phyloP scores from a whole-genome alignment of 768 basidiomycete species.

The Termitomyces heimii region DNA sequence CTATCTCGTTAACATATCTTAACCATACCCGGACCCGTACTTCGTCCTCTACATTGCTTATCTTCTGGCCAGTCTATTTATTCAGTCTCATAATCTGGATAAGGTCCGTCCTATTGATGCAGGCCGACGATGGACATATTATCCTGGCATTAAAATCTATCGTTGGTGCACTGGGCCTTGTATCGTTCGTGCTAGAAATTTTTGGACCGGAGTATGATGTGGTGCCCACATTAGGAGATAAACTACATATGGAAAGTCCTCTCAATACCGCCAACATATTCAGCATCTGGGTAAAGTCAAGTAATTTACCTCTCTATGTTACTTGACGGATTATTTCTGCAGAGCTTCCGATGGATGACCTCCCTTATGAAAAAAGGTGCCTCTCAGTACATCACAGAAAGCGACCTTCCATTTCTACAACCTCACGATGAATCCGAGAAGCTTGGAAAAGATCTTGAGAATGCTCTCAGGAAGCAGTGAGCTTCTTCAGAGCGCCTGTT shows the following conservation, averaged over 20 bases:
- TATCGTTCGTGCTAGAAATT: constrained; percentile 62
- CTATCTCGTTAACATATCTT: constrained; percentile 47
- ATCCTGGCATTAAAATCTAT: constrained; percentile 40
- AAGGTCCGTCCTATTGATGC: constrained; percentile 42
- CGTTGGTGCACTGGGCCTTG: constrained; percentile 37
- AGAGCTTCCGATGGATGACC: constrained; percentile 86
- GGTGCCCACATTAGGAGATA: constrained; percentile 20
- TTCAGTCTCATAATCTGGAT: constrained; percentile 46
- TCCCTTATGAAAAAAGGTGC: constrained; percentile 68
- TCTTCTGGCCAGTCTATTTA: constrained; percentile 79
- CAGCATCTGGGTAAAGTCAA: constrained; percentile 56
- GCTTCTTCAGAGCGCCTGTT: constrained; percentile 16
- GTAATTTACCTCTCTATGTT: not conserved
- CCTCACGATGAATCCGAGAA: constrained; percentile 63
- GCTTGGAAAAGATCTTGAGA: constrained; percentile 56
- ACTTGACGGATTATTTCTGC: not conserved
- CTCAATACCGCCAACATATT: constrained; percentile 74
- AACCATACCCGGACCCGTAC: constrained; percentile 69
- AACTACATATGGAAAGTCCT: constrained; percentile 55
- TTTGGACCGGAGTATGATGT: constrained; percentile 54
- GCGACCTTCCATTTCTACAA: constrained; percentile 76
- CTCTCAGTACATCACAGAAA: constrained; percentile 65
- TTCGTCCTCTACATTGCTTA: constrained; percentile 65
- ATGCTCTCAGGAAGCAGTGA: constrained; percentile 58
- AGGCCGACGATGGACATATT: constrained; percentile 23